Evolutionary conservation across 2,329 filamentous ascomycete species (phyloP).

Genomic region (Xylogone sp.): DNA sequence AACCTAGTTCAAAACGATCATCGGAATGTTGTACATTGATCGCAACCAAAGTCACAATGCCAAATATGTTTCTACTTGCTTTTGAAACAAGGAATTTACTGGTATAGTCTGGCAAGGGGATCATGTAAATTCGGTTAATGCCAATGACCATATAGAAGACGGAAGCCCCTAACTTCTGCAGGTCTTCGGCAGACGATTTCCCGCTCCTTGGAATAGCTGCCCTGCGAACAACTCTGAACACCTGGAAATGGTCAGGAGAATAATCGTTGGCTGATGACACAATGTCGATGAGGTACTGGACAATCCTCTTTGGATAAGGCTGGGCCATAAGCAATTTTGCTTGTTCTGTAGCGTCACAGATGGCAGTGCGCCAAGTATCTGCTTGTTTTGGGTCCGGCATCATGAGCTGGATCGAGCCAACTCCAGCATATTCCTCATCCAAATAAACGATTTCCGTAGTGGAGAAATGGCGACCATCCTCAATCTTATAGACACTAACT

Average conservation of each 20-base stretch:
- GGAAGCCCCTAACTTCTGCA: constrained; percentile 59
- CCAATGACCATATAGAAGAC: constrained; percentile 68
- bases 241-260: constrained; percentile 61
- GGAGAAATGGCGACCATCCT: constrained; percentile 63
- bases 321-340: constrained; percentile 46
- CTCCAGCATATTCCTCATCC: constrained; percentile 59
- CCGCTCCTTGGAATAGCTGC: constrained; percentile 48
- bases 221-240: constrained; percentile 66
- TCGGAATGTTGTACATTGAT: constrained; percentile 58
- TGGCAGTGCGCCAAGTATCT: constrained; percentile 59
- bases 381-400: constrained; percentile 61
- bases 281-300: constrained; percentile 58
- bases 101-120: constrained; percentile 58
- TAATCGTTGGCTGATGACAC: constrained; percentile 67
- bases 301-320: constrained; percentile 52
- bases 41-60: constrained; percentile 58
- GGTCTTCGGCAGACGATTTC: constrained; percentile 60
- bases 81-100: constrained; percentile 38
- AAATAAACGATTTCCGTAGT: constrained; percentile 65
- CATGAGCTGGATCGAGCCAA: constrained; percentile 60
- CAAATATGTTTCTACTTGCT: constrained; percentile 47
- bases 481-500: constrained; percentile 62
- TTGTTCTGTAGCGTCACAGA: constrained; percentile 56
- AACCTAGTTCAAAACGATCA: constrained; percentile 64
- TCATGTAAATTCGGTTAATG: constrained; percentile 64